phyloP scores from a whole-genome alignment of 331 rosid species.

The Acacia pycnantha region DNA sequence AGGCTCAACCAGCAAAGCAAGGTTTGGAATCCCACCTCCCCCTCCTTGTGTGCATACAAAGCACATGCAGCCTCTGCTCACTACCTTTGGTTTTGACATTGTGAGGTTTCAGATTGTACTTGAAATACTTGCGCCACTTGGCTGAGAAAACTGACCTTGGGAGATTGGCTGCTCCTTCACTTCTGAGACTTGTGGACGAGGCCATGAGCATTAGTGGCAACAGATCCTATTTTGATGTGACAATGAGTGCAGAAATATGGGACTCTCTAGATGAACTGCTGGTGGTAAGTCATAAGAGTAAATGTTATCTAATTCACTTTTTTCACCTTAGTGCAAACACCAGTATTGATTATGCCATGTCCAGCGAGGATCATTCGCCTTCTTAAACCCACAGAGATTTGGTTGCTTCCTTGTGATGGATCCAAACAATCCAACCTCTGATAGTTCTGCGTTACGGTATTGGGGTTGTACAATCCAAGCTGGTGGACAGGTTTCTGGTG shows the following conservation, averaged over 20 bases:
- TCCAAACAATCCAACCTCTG: conserved; percentile 62
- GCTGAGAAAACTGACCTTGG: conserved; percentile 94
- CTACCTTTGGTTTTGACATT: conserved; percentile 18
- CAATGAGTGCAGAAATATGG: conserved; percentile 77
- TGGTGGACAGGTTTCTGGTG: conserved; percentile 80
- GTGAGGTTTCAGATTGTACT: conserved; percentile 60
- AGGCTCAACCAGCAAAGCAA: conserved; percentile 78
- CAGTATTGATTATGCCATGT: conserved; percentile 28
- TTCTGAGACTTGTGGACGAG: conserved; percentile 86
- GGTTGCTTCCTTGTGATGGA: conserved; percentile 81
- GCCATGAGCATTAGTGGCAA: conserved; percentile 59
- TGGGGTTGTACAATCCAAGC: conserved; percentile 98
- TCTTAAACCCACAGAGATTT: conserved; percentile 66
- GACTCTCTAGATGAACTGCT: conserved; percentile 51
- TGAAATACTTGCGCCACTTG: conserved; percentile 69
- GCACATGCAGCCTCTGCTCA: neutral
- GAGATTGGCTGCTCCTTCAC: conserved; percentile 88
- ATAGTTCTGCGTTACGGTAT: conserved; percentile 73
- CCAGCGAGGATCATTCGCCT: conserved; percentile 79
- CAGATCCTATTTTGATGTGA: conserved; percentile 43
- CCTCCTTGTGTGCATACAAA: neutral
- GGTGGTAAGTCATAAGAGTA: conserved; percentile 54
- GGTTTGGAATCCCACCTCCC: conserved; percentile 47
- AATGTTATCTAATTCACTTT: neutral
- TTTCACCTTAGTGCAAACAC: conserved; percentile 3